Percentiles rank a stretch among this genome's conserved stretches.
These are phyloP conservation scores for Entomortierella chlamydospora DNA, from an alignment of 192 early-diverging fungal genomes.

Conservation along the genomic window DNA sequence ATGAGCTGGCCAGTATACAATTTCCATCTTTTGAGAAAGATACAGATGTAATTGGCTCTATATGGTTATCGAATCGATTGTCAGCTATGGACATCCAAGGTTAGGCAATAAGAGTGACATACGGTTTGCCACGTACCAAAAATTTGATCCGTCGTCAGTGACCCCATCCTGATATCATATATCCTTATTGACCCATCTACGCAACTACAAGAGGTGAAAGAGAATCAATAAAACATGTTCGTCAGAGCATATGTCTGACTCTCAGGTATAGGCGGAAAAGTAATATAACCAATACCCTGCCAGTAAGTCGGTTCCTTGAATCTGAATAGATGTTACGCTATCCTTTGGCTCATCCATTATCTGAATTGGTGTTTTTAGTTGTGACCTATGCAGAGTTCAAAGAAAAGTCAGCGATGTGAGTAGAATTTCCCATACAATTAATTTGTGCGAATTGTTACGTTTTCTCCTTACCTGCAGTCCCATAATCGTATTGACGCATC, in stretches of 20 bases:
- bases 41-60: slow-evolving; percentile 83
- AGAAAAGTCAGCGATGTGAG: not conserved
- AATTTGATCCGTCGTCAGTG: slow-evolving; percentile 75
- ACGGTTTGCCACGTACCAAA: slow-evolving; percentile 60
- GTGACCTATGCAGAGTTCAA: slow-evolving; percentile 51
- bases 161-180: slow-evolving; percentile 88
- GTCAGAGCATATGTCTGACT: too few relatives aligned
- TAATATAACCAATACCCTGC: slow-evolving; percentile 62
- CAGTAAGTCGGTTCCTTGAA: slow-evolving; percentile 80
- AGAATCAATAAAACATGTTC: not conserved
- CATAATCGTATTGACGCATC: slow-evolving; percentile 82
- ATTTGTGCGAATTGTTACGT: not conserved
- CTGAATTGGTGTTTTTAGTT: slow-evolving; percentile 80
- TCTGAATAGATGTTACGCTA: slow-evolving; percentile 79
- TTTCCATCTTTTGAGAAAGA: slow-evolving; percentile 73
- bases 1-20: slow-evolving; percentile 78
- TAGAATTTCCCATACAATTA: not conserved
- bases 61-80: not conserved
- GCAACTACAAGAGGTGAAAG: slow-evolving; percentile 54
- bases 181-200: slow-evolving; percentile 86
- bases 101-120: not conserved
- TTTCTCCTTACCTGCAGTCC: slow-evolving; percentile 72
- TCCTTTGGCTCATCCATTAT: slow-evolving; percentile 87
- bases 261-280: too few relatives aligned
- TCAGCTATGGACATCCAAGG: not conserved